Evolutionary conservation across 1,284 basidiomycete species (phyloP), one percentile per base, ranked within the genome.

Genomic region (Volvariella surrecta): DNA sequence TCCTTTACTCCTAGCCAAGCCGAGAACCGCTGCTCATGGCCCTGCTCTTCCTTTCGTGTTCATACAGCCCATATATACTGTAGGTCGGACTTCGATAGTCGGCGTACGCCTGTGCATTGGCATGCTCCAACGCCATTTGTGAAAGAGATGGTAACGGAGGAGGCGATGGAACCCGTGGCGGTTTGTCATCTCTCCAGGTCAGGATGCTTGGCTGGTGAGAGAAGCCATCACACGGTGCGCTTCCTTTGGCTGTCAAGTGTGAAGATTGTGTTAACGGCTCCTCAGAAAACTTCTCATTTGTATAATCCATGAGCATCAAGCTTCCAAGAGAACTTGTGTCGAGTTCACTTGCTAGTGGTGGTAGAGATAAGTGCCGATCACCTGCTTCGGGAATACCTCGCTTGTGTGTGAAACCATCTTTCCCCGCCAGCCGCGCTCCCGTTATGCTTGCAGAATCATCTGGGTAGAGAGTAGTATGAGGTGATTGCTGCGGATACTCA

Each of bases 21-120:
- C 57, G 53, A 1, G 54, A 28, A 11, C 24, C 11, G 24, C 24
- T 28, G 24, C 24, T 28, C 24, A 28, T 28, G 6, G 34, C 57
- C 37, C 65, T 62, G 49, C 78, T 79, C 63, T 76, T 83, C 54
- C 75, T 63, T 45, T 81, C 77, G 15, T 62, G 66, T 45, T 78
- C 79, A 53, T 87, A 88, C 51, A 86, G 52, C 37, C 80, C 80
- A 53, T 82, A 88, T 45, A 88, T 76, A 56, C 85, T 88, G 51
- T 88, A 88, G 3, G 85, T 88, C 17, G 85, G 83, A 53, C 85
- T 86, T 50, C 76, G 68, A 49, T 88, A 87, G 32, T 76, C 74
- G 1, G 63, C 71, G 57, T 73, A 82, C 3, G 68, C 77, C 39
- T 77, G 71, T 9, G 74, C 70, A 47, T 82, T 75, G 2, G 63